Evolutionary conservation across 2,329 filamentous ascomycete species (phyloP).

Genomic region (Fusarium drepaniforme): DNA sequence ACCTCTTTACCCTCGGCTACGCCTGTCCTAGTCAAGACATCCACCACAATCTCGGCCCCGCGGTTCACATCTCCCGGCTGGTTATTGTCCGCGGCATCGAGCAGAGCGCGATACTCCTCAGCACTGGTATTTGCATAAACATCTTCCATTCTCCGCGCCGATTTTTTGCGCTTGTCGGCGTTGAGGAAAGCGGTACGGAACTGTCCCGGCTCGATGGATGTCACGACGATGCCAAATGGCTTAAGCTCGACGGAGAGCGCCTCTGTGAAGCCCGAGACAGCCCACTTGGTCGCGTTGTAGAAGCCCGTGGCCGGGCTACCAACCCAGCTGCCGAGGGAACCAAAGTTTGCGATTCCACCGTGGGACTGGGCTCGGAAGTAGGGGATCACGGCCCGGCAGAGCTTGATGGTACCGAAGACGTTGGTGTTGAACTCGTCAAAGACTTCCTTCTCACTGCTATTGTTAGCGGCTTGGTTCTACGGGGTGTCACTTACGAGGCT

Average conservation of each 20-base stretch:
- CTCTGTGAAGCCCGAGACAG: constrained; percentile 56
- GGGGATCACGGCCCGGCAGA: constrained; percentile 58
- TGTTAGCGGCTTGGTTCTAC: background rate
- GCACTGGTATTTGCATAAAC: constrained; percentile 13
- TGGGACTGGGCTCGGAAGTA: constrained; percentile 52
- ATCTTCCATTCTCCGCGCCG: constrained; percentile 11
- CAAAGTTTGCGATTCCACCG: constrained; percentile 55
- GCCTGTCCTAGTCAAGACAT: background rate
- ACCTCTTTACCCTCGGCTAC: background rate
- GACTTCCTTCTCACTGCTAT: constrained; percentile 44
- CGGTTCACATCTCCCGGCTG: constrained; percentile 6
- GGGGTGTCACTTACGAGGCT: constrained; percentile 12
- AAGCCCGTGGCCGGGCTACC: constrained; percentile 35
- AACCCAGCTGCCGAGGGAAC: constrained; percentile 55
- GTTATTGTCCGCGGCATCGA: constrained; percentile 17
- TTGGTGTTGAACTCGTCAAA: constrained; percentile 59
- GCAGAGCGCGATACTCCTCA: constrained; percentile 8
- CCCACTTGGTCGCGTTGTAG: constrained; percentile 55
- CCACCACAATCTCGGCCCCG: background rate
- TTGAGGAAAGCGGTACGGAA: constrained; percentile 35
- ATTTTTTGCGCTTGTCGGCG: constrained; percentile 22
- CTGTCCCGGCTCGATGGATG: constrained; percentile 28
- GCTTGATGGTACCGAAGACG: constrained; percentile 60
- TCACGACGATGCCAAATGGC: constrained; percentile 55
- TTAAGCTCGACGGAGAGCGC: constrained; percentile 54